These are phyloP conservation scores for Colletotrichum camelliae DNA, from an alignment of 2,329 filamentous ascomycete species.

Conservation along the genomic window DNA sequence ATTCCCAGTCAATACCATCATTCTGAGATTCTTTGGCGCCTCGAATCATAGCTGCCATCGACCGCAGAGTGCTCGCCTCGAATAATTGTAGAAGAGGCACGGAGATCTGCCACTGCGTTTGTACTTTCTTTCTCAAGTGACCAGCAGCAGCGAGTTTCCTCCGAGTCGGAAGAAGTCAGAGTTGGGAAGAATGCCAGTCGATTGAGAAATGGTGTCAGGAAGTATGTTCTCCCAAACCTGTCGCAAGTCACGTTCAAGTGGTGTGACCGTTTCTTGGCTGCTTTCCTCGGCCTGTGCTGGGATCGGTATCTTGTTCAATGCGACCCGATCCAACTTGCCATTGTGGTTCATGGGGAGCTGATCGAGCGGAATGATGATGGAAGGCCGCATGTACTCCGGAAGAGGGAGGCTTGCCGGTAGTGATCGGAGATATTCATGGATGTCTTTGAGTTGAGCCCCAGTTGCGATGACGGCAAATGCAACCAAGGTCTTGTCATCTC, in stretches of 20 bases:
- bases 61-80: conserved; percentile 37
- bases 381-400: conserved; percentile 41
- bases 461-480: conserved; percentile 31
- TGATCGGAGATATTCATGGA: conserved; percentile 9
- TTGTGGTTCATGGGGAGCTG: conserved; percentile 32
- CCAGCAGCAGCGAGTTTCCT: conserved; percentile 45
- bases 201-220: conserved; percentile 23
- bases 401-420: conserved; percentile 26
- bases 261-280: background rate
- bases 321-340: conserved; percentile 37
- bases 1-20: conserved; percentile 19
- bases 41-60: conserved; percentile 41
- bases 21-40: background rate
- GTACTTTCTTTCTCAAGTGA: conserved; percentile 42
- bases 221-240: conserved; percentile 25
- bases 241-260: conserved; percentile 1
- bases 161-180: conserved; percentile 47
- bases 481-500: conserved; percentile 27
- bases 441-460: background rate
- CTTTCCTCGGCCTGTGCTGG: background rate
- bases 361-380: conserved; percentile 28
- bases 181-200: conserved; percentile 10
- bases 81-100: conserved; percentile 43
- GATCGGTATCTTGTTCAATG: conserved; percentile 28
- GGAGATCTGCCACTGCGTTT: conserved; percentile 30